phyloP scores from a whole-genome alignment of 75 land plant genomes.

The Cunninghamia lanceolata region DNA sequence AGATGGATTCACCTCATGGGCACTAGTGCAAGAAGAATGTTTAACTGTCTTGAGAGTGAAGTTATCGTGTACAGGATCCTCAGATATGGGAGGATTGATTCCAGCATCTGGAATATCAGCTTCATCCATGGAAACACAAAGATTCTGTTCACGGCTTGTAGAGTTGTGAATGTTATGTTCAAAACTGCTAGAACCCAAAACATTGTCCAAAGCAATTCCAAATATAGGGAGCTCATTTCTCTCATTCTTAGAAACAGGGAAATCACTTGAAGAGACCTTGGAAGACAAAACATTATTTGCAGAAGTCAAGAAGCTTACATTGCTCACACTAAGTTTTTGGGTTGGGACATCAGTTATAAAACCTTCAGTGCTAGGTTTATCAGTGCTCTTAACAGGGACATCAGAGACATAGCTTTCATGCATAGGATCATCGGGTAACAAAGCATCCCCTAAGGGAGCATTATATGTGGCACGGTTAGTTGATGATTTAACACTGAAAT shows the following conservation, averaged over 20 bases:
- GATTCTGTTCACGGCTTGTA: not conserved
- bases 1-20: not conserved
- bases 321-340: not conserved
- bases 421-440: not conserved
- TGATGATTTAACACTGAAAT: not conserved
- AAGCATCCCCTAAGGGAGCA: not conserved
- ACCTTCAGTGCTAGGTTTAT: not conserved
- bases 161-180: not conserved
- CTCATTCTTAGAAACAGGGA: not conserved
- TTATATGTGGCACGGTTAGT: not conserved
- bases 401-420: not conserved
- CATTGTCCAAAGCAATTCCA: not conserved
- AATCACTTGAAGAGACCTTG: not conserved
- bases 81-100: not conserved
- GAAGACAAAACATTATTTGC: not conserved
- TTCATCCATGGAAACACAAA: not conserved
- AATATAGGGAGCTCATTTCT: not conserved
- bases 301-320: not conserved
- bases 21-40: not conserved
- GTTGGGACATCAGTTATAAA: not conserved
- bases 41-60: not conserved
- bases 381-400: not conserved
- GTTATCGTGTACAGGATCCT: not conserved
- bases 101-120: not conserved
- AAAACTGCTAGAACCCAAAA: conserved; percentile 1